These are phyloP conservation scores for Hypoxylon fragiforme DNA, from an alignment of 495 filamentous ascomycete genomes.

Conservation along the genomic window DNA sequence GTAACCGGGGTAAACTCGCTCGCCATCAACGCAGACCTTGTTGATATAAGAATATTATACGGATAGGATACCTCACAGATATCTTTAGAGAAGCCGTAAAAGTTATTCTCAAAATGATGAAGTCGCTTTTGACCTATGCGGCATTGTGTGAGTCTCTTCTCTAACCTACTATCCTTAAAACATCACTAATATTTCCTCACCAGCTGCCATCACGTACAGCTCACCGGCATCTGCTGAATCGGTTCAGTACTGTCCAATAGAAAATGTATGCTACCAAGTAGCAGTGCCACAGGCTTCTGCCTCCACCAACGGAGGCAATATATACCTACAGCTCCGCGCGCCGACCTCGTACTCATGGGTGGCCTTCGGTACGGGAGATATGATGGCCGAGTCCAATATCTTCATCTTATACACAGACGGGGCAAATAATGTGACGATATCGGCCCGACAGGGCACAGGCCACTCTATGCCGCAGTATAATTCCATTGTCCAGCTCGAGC, in stretches of 20 bases:
- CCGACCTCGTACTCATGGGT: conserved; percentile 65
- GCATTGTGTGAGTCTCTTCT: conserved; percentile 29
- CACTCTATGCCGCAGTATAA: conserved; percentile 59
- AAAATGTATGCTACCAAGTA: conserved; percentile 49
- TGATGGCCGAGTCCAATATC: conserved; percentile 67
- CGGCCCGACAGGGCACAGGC: conserved; percentile 59
- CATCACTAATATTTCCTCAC: not conserved
- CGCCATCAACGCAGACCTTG: not conserved
- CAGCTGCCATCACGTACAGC: conserved; percentile 32
- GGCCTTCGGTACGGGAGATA: conserved; percentile 62
- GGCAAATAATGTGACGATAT: conserved; percentile 64
- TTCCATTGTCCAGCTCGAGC: conserved; percentile 49
- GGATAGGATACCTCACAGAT: not conserved
- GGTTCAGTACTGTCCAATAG: conserved; percentile 35
- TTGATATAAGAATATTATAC: too few relatives aligned
- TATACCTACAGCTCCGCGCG: conserved; percentile 69
- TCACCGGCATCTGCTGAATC: conserved; percentile 17
- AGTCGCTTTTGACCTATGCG: conserved; percentile 8
- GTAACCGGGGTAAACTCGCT: not conserved
- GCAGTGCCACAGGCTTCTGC: conserved; percentile 49
- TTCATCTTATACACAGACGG: conserved; percentile 69
- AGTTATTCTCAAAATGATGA: conserved; percentile 3
- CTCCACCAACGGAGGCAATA: conserved; percentile 47
- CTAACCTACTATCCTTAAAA: not conserved
- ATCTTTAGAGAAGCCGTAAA: not conserved